phyloP scores from a whole-genome alignment of 768 basidiomycete species.

The Mycena latifolia region DNA sequence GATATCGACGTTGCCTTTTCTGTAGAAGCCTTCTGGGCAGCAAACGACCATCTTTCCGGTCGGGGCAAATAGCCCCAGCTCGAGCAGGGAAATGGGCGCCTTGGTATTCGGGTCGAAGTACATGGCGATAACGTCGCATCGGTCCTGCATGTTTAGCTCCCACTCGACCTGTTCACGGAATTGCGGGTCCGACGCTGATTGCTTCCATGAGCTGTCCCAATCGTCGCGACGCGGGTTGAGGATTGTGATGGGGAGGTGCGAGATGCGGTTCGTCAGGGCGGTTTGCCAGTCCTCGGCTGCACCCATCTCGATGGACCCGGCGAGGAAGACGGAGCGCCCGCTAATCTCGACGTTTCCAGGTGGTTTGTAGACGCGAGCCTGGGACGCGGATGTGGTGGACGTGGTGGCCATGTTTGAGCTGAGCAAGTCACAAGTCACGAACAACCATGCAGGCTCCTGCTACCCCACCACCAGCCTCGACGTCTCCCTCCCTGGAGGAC shows the following conservation, averaged over 20 bases:
- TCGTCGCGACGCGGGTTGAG: constrained; percentile 19
- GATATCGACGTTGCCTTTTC: constrained; percentile 23
- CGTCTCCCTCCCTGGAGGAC: constrained; percentile 21
- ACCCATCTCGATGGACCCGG: constrained; percentile 9
- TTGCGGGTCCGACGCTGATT: not conserved
- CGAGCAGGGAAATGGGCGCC: constrained; percentile 20
- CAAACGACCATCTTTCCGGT: constrained; percentile 21
- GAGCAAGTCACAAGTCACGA: not conserved
- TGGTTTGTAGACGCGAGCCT: not conserved
- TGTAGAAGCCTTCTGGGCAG: constrained; percentile 20
- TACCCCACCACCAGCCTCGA: not conserved
- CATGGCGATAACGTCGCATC: constrained; percentile 16
- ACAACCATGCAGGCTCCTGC: constrained; percentile 20
- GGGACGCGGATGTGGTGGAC: too few species aligned
- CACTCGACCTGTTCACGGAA: constrained; percentile 22
- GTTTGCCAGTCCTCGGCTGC: constrained; percentile 20
- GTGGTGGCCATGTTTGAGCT: not conserved
- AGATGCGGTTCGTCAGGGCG: not conserved
- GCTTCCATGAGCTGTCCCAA: constrained; percentile 21
- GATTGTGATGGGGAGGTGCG: constrained; percentile 16
- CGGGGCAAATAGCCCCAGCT: constrained; percentile 15
- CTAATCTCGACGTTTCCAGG: not conserved
- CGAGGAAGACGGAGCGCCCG: constrained; percentile 19
- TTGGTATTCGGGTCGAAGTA: constrained; percentile 21
- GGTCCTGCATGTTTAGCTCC: constrained; percentile 21